Evolutionary conservation across 2,329 filamentous ascomycete genomes (phyloP).

Genomic region (Fusarium mundagurra): DNA sequence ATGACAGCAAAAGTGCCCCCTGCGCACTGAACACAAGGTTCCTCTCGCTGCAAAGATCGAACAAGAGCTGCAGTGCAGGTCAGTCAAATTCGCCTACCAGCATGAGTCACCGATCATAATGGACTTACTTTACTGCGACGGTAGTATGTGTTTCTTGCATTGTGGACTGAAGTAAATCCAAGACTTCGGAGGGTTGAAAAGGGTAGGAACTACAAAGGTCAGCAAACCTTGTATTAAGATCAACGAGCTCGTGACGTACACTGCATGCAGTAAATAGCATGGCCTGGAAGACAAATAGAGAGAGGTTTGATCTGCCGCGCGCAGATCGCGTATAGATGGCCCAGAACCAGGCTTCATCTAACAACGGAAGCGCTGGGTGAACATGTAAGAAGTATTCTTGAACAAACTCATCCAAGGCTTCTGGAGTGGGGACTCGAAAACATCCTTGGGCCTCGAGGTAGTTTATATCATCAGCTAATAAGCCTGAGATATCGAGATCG

Average conservation of each 20-base stretch:
- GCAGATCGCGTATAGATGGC: neutral
- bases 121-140: slow-evolving; percentile 14
- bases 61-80: slow-evolving; percentile 3
- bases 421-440: slow-evolving; percentile 15
- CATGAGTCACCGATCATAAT: neutral
- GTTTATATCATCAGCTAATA: slow-evolving; percentile 13
- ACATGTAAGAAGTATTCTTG: neutral
- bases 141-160: slow-evolving; percentile 22
- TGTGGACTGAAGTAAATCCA: slow-evolving; percentile 11
- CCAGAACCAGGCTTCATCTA: slow-evolving; percentile 15
- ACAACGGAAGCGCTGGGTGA: neutral
- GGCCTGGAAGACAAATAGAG: slow-evolving; percentile 21
- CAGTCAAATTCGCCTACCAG: neutral
- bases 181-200: slow-evolving; percentile 3
- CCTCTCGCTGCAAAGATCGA: slow-evolving; percentile 14
- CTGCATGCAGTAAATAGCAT: slow-evolving; percentile 28
- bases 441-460: slow-evolving; percentile 24
- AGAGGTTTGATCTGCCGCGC: neutral
- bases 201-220: slow-evolving; percentile 8
- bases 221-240: neutral
- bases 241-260: neutral
- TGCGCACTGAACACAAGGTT: slow-evolving; percentile 9
- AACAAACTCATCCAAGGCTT: slow-evolving; percentile 2
- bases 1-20: slow-evolving; percentile 14
- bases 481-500: slow-evolving; percentile 7